Conservation (phyloP, 192 early-diverging fungal species). For the Piromyces finnis region DNA sequence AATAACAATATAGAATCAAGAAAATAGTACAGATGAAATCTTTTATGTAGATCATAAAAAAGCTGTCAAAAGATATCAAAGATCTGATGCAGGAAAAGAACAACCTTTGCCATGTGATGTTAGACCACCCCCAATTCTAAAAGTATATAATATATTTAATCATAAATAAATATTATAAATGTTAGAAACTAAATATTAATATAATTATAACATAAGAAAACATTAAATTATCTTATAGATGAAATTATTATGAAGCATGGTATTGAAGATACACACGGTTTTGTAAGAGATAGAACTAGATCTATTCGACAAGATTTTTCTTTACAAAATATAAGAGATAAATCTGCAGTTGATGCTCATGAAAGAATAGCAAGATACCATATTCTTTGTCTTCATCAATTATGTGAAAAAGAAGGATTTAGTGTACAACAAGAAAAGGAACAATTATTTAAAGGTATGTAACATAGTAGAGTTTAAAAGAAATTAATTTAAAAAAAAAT, state of each 20-base stretch:
- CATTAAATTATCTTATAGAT: constrained; percentile 47
- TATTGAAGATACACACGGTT: constrained; percentile 48
- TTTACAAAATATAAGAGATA: constrained; percentile 57
- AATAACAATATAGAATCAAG: not conserved
- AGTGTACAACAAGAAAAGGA: constrained; percentile 71
- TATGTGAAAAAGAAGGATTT: constrained; percentile 50
- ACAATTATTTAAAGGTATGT: constrained; percentile 65
- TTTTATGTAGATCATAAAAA: constrained; percentile 31
- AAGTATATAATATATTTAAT: constrained; percentile 15
- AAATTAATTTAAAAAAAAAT: not conserved
- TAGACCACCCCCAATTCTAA: constrained; percentile 52
- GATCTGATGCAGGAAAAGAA: constrained; percentile 71
- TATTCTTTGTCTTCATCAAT: constrained; percentile 52
- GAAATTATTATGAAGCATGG: constrained; percentile 28
- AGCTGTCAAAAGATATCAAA: constrained; percentile 67
- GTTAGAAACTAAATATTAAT: not conserved
- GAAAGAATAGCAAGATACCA: constrained; percentile 80
- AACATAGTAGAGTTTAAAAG: not conserved
- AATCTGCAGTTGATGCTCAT: constrained; percentile 43
- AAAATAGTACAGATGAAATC: not conserved
- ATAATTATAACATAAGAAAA: constrained; percentile 7
- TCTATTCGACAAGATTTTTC: constrained; percentile 76
- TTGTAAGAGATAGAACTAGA: constrained; percentile 71
- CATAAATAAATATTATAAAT: not conserved
- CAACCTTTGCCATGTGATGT: constrained; percentile 77